These are phyloP conservation scores for Rhizopogon roseolus DNA, from an alignment of 768 basidiomycete species.

Conservation along the genomic window DNA sequence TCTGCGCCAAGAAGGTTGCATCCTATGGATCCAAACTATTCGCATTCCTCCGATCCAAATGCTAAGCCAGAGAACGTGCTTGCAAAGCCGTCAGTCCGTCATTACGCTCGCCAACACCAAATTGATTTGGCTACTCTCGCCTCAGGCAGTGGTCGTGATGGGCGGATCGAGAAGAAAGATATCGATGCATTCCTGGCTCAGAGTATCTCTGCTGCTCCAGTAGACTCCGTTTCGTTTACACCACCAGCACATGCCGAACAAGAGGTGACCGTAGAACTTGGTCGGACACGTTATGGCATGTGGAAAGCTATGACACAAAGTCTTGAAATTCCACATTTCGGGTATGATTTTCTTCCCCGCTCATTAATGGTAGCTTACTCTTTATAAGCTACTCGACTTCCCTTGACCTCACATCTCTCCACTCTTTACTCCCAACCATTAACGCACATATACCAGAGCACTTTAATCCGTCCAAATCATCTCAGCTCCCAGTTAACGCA, in stretches of 20 bases:
- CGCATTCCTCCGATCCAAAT: slow-evolving; percentile 11
- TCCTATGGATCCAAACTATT: slow-evolving; percentile 60
- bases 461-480: slow-evolving; percentile 39
- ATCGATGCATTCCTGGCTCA: slow-evolving; percentile 54
- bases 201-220: not conserved
- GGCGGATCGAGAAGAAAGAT: slow-evolving; percentile 71
- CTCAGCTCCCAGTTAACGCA: slow-evolving; percentile 31
- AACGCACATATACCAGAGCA: slow-evolving; percentile 67
- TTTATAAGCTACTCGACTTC: slow-evolving; percentile 61
- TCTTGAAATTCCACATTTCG: slow-evolving; percentile 82
- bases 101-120: slow-evolving; percentile 63
- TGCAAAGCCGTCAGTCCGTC: slow-evolving; percentile 73
- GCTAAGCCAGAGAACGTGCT: slow-evolving; percentile 36
- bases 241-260: slow-evolving; percentile 11
- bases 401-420: slow-evolving; percentile 68
- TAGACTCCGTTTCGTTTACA: not conserved
- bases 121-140: slow-evolving; percentile 55
- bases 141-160: slow-evolving; percentile 70
- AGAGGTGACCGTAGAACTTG: slow-evolving; percentile 67
- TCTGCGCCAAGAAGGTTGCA: slow-evolving; percentile 33
- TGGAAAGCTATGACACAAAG: slow-evolving; percentile 90
- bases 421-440: slow-evolving; percentile 56
- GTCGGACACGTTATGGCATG: slow-evolving; percentile 77
- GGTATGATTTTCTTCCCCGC: slow-evolving; percentile 34
- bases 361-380: not conserved